Evolutionary conservation across 805 yeast species (phyloP).

Genomic region (Saccharomyces paradoxus): DNA sequence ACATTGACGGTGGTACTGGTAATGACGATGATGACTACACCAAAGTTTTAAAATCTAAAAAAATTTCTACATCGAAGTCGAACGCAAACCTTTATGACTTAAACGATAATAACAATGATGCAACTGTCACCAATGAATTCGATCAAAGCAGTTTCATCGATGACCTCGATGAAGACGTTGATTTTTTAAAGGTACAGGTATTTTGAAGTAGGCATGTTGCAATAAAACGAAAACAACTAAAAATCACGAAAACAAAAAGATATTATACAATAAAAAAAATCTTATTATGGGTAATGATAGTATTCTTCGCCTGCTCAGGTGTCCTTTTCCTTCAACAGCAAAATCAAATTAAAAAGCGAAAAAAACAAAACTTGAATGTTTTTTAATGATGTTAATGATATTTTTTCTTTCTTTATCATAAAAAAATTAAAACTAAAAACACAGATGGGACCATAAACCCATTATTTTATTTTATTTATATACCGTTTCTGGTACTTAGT

Average conservation of each 20-base stretch:
- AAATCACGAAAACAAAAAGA: not conserved
- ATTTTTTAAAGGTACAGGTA: constrained; percentile 11
- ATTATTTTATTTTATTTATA: not conserved
- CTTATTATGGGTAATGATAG: not conserved
- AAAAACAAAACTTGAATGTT: not conserved
- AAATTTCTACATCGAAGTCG: not conserved
- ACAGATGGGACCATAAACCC: not conserved
- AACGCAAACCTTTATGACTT: constrained; percentile 1
- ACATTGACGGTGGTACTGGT: not conserved
- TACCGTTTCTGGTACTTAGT: not conserved
- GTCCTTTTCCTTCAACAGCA: constrained; percentile 1
- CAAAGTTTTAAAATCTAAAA: not conserved
- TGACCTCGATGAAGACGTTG: constrained; percentile 13
- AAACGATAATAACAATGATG: constrained; percentile 1
- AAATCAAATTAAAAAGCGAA: not conserved
- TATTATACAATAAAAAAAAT: not conserved
- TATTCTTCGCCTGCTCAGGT: constrained; percentile 1
- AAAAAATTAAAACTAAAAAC: not conserved
- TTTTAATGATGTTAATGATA: not conserved
- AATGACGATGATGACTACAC: constrained; percentile 4
- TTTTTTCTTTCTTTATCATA: not conserved
- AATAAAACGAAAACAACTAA: not conserved
- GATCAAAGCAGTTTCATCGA: constrained; percentile 1
- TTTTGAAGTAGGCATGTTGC: not conserved
- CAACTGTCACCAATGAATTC: not conserved